Percentiles rank a stretch among this genome's conserved stretches.
phyloP scores from a whole-genome alignment of 495 filamentous ascomycete genomes.

The Recurvomyces mirabilis region DNA sequence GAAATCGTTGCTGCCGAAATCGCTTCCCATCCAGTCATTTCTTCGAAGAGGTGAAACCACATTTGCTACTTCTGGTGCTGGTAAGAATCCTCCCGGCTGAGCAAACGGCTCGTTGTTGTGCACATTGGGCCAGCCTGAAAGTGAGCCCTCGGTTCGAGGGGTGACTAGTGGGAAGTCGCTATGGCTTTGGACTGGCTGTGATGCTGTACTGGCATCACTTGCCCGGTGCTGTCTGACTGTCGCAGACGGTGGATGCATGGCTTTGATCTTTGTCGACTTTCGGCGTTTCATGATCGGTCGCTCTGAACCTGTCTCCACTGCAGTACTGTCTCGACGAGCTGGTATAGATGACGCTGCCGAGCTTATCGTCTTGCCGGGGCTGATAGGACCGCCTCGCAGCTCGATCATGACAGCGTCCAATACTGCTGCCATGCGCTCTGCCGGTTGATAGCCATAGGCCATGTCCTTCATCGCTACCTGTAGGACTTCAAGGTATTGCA shows the following conservation, averaged over 20 bases:
- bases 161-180: slow-evolving; percentile 27
- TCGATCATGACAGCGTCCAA: slow-evolving; percentile 28
- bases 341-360: slow-evolving; percentile 21
- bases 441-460: slow-evolving; percentile 27
- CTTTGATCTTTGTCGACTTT: slow-evolving; percentile 15
- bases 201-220: slow-evolving; percentile 9
- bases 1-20: not conserved
- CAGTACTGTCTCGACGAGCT: slow-evolving; percentile 23
- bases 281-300: slow-evolving; percentile 22
- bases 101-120: not conserved
- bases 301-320: slow-evolving; percentile 9
- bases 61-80: slow-evolving; percentile 2
- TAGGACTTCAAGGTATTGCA: slow-evolving; percentile 30
- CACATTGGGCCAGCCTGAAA: slow-evolving; percentile 2
- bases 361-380: not conserved
- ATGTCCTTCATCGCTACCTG: slow-evolving; percentile 27
- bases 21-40: slow-evolving; percentile 4
- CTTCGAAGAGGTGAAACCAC: not conserved
- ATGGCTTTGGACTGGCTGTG: not conserved
- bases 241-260: slow-evolving; percentile 11
- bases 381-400: slow-evolving; percentile 22
- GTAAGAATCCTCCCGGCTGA: not conserved
- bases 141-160: slow-evolving; percentile 21
- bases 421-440: slow-evolving; percentile 28
- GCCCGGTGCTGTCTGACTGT: slow-evolving; percentile 11